Conservation (phyloP, 2,329 filamentous ascomycete species). For the Fusarium sp. region DNA sequence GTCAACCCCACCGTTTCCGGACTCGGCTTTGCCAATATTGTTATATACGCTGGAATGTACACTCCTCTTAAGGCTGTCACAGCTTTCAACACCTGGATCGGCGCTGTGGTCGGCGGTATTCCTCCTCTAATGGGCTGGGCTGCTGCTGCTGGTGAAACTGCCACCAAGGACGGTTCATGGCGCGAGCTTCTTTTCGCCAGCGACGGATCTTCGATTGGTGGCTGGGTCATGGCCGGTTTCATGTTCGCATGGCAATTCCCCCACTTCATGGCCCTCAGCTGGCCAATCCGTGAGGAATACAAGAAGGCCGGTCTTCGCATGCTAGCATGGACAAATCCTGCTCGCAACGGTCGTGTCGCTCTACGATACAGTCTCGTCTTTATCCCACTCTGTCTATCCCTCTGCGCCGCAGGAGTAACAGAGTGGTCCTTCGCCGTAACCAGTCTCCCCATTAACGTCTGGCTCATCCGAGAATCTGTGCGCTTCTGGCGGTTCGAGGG, state of each 20-base stretch:
- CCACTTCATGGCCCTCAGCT: constrained; percentile 95
- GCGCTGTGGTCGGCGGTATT: constrained; percentile 91
- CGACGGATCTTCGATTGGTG: constrained; percentile 74
- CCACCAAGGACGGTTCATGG: constrained; percentile 80
- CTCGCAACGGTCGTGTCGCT: constrained; percentile 86
- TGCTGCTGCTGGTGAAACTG: constrained; percentile 89
- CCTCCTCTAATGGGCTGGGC: constrained; percentile 99
- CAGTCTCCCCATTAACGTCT: constrained; percentile 83
- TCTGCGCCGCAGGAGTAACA: constrained; percentile 84
- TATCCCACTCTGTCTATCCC: constrained; percentile 83
- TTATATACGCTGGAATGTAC: constrained; percentile 90
- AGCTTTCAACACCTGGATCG: constrained; percentile 93
- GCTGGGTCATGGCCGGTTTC: constrained; percentile 87
- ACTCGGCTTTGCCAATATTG: constrained; percentile 85
- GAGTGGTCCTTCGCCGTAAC: constrained; percentile 87
- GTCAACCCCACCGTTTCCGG: constrained; percentile 94
- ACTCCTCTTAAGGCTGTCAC: constrained; percentile 91
- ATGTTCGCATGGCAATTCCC: constrained; percentile 98
- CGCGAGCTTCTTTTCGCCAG: constrained; percentile 77
- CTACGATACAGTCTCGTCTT: constrained; percentile 87
- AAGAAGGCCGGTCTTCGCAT: constrained; percentile 73
- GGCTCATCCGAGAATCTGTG: constrained; percentile 84
- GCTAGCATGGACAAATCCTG: constrained; percentile 89
- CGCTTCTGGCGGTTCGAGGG: constrained; percentile 84
- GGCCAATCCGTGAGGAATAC: constrained; percentile 91